Evolutionary conservation across 148 eudicot genomes (phyloP), one percentile per base, ranked within the genome.

Genomic region (Arctostaphylos glauca): DNA sequence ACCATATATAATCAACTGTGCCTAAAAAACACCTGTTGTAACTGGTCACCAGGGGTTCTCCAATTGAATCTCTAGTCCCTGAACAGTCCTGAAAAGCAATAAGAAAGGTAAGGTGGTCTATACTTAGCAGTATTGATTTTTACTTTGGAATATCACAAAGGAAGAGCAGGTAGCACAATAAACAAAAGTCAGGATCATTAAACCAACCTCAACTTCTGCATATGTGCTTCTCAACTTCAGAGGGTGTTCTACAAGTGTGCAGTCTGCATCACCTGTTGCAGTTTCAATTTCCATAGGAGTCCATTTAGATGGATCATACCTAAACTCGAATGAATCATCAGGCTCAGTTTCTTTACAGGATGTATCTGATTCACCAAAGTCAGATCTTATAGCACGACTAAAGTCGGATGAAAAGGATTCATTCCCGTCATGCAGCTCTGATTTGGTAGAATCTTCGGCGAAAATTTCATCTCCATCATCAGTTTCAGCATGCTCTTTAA

Each of bases 1-100:
- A 96, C 99, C 99, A 96, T 79, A 96, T 96, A 85, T 96, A 96
- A 85, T 96, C 99, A 74, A 94, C 98, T 48, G 99, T 93, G 81
- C 99, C 99, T 84, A 87, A 80, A 76, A 96, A 96, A 84, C 91
- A 83, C 80, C 89, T 85, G 79, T 94, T 88, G 85, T 93, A 94
- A 87, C 98, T 96, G 67, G 99, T 94, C 77, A 91, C 96, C 81
- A 88, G 72, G 25, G 99, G 99, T 87, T 96, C 99, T 31, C 99
- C 98, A 75, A 80, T 86, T 60, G 94, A 83, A 84, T 92, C 96
- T 87, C 99, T 92, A 73, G 92, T 88, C 84, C 95, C 96, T 15
- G 93, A 89, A 83, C 64, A 79, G 83, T 86, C 95, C 99, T 94
- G 86, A 6, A 41, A 41, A 55, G 1, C 12, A 31, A 31, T 72